Base-by-base conservation (phyloP, 495 filamentous ascomycete genomes). In the Thermothielavioides terrestris region DNA sequence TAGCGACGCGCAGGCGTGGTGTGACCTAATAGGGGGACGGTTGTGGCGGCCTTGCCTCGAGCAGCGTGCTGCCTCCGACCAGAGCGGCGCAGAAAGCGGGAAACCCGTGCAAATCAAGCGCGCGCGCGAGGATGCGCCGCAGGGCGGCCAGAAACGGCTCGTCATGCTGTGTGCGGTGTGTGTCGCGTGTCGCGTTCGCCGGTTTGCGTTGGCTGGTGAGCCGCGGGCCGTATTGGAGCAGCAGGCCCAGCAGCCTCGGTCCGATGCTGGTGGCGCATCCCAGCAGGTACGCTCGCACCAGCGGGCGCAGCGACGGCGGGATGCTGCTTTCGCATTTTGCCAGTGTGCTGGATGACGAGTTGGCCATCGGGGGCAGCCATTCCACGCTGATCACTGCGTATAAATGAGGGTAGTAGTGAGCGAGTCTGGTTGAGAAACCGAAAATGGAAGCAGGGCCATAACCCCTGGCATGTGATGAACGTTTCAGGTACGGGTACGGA, bases 51-150 rank as follows among this genome's bases (percentile, higher is more conserved):
- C 38, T 25, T 66, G 68, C 76, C 67, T 84, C 81, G n/a, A 92
- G 66, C 39, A 89, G 55, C 14, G 84, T 87, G 51, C 83, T 87
- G 25, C 86, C 85, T 30, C 86, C 88, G 38, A 91, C 77, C 15
- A 92, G 66, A 14, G 73, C 66, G 10, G 78, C 90, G 67, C 89
- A 94, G 61, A 89, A 92, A 6, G 87, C 80, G 26, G 90, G 86
- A 59, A 95, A 92, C 32, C 83, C 69, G 55, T 80, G 74, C 52
- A 67, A 60, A 50, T 75, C 74, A 27, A 78, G 57, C 28, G 73
- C 75, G 18, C 67, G 65, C 20, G 59, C 52, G 30, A 78, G 44
- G 57, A 78, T 71, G 44, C 65, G 64, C 47, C 57, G 47, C 36
- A 74, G 50, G 25, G 72, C 68, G 31, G 48, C 61, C 14, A 67